These are phyloP conservation scores for Nadsonia commutata DNA, from an alignment of 1,139 yeast genomes.

Conservation along the genomic window DNA sequence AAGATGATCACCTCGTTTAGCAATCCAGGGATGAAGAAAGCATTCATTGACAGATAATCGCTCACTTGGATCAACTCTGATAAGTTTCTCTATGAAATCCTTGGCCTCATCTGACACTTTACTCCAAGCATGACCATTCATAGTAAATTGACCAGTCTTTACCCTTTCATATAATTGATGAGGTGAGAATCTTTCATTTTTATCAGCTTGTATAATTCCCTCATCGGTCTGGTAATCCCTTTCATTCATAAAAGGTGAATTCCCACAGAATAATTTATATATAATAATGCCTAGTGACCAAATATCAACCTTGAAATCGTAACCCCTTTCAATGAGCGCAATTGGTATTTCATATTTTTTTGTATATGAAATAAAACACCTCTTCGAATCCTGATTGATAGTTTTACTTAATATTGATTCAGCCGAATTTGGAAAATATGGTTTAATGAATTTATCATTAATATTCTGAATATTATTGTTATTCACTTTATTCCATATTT, in stretches of 20 bases:
- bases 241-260: slow-evolving; percentile 73
- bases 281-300: slow-evolving; percentile 89
- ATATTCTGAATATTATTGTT: neutral
- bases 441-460: neutral
- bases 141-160: neutral
- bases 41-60: slow-evolving; percentile 49
- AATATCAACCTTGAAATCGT: slow-evolving; percentile 66
- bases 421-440: neutral
- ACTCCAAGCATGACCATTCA: neutral
- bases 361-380: neutral
- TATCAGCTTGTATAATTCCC: slow-evolving; percentile 58
- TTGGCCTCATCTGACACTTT: slow-evolving; percentile 54
- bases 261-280: slow-evolving; percentile 76
- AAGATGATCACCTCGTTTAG: neutral
- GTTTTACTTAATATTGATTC: neutral
- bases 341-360: no score
- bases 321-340: slow-evolving; percentile 76
- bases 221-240: slow-evolving; percentile 59
- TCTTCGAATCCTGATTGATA: neutral
- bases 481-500: neutral
- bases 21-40: slow-evolving; percentile 69
- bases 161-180: slow-evolving; percentile 19
- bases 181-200: slow-evolving; percentile 64
- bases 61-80: slow-evolving; percentile 53
- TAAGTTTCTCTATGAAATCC: slow-evolving; percentile 46